These are phyloP conservation scores for Penicillium sp. DNA, from an alignment of 2,329 filamentous ascomycete species.

Conservation along the genomic window DNA sequence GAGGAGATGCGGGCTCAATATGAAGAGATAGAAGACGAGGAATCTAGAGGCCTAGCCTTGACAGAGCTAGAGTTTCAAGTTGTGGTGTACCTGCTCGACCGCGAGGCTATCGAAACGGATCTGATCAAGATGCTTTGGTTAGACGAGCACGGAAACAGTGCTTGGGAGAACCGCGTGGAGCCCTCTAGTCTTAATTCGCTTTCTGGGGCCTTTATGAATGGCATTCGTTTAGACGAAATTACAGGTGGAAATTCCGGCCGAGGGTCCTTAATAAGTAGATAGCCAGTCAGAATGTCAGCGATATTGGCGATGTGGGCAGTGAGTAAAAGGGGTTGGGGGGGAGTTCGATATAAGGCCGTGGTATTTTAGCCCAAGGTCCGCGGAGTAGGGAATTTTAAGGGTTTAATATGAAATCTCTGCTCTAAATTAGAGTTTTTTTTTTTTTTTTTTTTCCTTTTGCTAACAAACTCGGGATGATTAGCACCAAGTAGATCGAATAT, in stretches of 20 bases:
- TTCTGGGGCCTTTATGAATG: conserved; percentile 1
- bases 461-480: no score
- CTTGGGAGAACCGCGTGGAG: conserved; percentile 1
- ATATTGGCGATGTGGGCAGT: no score
- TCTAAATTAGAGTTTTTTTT: no score
- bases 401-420: no score
- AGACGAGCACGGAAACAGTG: conserved; percentile 1
- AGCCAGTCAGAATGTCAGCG: no score
- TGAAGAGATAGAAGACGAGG: conserved; percentile 1
- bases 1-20: background rate
- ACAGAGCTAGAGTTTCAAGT: conserved; percentile 2
- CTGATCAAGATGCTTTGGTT: conserved; percentile 1
- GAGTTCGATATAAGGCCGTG: no score
- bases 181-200: background rate
- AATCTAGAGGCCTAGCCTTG: conserved; percentile 1
- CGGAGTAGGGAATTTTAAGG: no score
- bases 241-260: background rate
- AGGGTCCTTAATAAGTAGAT: no score
- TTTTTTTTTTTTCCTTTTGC: no score
- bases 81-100: background rate
- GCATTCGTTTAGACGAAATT: background rate
- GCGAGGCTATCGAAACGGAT: background rate
- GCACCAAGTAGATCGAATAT: no score
- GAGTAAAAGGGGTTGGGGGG: no score
- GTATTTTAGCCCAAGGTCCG: no score